phyloP scores from a whole-genome alignment of 208 protist species.

The Acanthamoeba culbertsoni region DNA sequence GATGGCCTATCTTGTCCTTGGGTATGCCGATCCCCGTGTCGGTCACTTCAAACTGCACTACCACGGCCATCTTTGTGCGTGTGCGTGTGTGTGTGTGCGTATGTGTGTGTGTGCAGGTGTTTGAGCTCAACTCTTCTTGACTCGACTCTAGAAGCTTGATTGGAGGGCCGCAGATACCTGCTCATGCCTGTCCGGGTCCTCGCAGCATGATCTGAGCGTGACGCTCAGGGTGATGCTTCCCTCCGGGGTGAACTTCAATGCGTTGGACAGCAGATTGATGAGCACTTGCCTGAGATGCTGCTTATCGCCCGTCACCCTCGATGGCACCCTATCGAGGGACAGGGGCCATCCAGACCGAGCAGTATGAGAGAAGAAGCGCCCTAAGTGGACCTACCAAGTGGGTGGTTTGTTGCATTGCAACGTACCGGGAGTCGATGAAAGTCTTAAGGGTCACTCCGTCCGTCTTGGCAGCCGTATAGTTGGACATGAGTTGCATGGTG shows the following conservation, averaged over 20 bases:
- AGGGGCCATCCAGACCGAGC: neutral
- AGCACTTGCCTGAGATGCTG: slow-evolving; percentile 61
- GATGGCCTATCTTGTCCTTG: neutral
- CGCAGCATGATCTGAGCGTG: neutral
- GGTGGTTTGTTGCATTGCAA: no score
- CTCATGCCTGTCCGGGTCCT: neutral
- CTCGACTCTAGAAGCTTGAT: no score
- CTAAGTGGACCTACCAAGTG: no score
- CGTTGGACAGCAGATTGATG: slow-evolving; percentile 66
- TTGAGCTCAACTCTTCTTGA: no score
- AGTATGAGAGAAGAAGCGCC: no score
- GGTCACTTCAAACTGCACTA: slow-evolving; percentile 51
- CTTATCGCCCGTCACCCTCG: slow-evolving; percentile 58
- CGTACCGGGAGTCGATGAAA: neutral
- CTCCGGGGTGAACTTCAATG: slow-evolving; percentile 65
- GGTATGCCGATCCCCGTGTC: slow-evolving; percentile 77
- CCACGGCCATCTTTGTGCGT: neutral
- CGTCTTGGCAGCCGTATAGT: neutral
- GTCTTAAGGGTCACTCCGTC: neutral
- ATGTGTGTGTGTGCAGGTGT: no score
- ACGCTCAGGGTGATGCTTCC: slow-evolving; percentile 59
- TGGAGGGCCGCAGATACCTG: neutral
- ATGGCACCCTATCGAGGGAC: neutral
- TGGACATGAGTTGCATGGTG: slow-evolving; percentile 1
- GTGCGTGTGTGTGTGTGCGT: no score